Evolutionary conservation across 2,329 filamentous ascomycete genomes (phyloP), one percentile per base, ranked within the genome.

Genomic region (Ophiocordyceps polyrhachis-furcata): DNA sequence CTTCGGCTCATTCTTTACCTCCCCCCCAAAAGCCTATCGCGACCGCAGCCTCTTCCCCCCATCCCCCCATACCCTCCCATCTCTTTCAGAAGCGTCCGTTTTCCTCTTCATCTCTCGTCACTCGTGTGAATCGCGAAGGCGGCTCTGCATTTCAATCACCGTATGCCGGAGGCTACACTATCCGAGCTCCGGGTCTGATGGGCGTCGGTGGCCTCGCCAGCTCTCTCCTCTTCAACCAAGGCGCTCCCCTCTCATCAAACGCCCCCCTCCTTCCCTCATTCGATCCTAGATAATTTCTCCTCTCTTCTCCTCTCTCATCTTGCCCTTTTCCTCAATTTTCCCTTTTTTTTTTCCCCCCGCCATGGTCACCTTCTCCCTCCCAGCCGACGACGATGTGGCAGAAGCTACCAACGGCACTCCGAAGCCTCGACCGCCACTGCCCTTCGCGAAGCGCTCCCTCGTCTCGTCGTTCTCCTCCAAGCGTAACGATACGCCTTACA

Each of bases 381-480:
- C 61, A 29, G 58, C 56, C 51, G 62, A 64, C 43, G 55, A 50
- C 41, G 55, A 61, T 47, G 53, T 49, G 52, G 54, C 55, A 23
- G 53, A 57, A 25, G 50, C 51, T 47, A 50, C 48, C 44, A 57
- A 54, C 45, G 54, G 55, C 54, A 66, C 64, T 21, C 64, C 64
- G 38, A 56, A 55, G 44, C 55, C 64, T 45, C 63, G 62, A 43
- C 59, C 65, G 45, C 59, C 58, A 44, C 56, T 68, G 45, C 62
- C 64, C 25, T 68, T 68, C 50, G 62, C 65, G 47, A 67, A 63
- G 54, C 65, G 65, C 51, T 54, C 55, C 49, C 63, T 60, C 49
- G 58, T 58, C 46, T 58, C 60, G 23, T 65, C 63, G n/a, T 63
- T 62, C 1, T 47, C 51, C 2, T 43, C 51, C 7, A 64, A 57